A percentile compares a stretch with the other conserved stretches of the same genome.
phyloP scores from a whole-genome alignment of 1,284 basidiomycete species.

The Boletus hoseneyae region DNA sequence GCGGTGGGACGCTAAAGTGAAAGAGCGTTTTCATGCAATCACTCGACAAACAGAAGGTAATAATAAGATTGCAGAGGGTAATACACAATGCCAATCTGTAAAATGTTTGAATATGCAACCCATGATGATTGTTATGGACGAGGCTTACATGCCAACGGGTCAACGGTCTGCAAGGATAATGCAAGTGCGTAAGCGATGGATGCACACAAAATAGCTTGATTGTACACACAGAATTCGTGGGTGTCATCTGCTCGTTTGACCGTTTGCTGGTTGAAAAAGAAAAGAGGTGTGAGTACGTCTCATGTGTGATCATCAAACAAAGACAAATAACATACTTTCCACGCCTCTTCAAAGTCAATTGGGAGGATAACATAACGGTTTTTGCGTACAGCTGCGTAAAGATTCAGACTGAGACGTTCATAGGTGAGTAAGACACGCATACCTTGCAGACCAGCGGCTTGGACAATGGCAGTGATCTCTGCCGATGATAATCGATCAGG shows the following conservation, averaged over 20 bases:
- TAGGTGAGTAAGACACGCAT: slow-evolving; percentile 13
- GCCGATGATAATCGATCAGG: slow-evolving; percentile 96
- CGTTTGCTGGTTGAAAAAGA: slow-evolving; percentile 64
- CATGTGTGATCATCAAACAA: slow-evolving; percentile 36
- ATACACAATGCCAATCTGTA: slow-evolving; percentile 23
- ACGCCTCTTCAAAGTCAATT: slow-evolving; percentile 97
- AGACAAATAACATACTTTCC: slow-evolving; percentile 79
- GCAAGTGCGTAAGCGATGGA: neutral
- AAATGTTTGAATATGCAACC: slow-evolving; percentile 4
- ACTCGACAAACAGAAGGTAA: slow-evolving; percentile 17
- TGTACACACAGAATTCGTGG: slow-evolving; percentile 86
- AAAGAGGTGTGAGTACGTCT: slow-evolving; percentile 32
- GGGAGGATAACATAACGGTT: slow-evolving; percentile 98
- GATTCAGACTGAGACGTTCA: slow-evolving; percentile 5
- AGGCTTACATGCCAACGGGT: slow-evolving; percentile 23
- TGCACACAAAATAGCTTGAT: neutral
- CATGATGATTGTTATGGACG: neutral
- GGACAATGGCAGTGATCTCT: slow-evolving; percentile 94
- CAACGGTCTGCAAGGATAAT: slow-evolving; percentile 25
- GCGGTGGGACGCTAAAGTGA: slow-evolving; percentile 81
- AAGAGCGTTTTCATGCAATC: slow-evolving; percentile 36
- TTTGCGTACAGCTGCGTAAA: slow-evolving; percentile 81
- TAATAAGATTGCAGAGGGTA: slow-evolving; percentile 30
- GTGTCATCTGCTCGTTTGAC: slow-evolving; percentile 94
- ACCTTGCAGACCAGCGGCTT: slow-evolving; percentile 98